Percentiles rank a stretch among this genome's conserved stretches.
Evolutionary conservation across 768 basidiomycete genomes (phyloP).

Genomic region (Termitomyces sp.): DNA sequence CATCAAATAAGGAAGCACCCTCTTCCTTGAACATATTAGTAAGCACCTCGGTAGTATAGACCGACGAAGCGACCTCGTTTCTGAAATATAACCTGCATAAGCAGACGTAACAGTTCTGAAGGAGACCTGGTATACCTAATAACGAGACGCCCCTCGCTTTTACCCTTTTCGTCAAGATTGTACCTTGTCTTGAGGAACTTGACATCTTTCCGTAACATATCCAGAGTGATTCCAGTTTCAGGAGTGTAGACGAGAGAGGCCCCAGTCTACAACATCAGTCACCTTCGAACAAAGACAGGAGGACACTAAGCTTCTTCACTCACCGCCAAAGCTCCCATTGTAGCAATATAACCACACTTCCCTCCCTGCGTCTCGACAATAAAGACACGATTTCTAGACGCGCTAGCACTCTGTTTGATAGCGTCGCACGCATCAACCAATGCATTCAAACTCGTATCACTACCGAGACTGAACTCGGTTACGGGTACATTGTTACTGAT

Average conservation of each 20-base stretch:
- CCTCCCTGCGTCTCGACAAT: slow-evolving; percentile 98
- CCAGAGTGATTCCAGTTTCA: slow-evolving; percentile 82
- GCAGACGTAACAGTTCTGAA: background rate
- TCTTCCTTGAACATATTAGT: slow-evolving; percentile 95
- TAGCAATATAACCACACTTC: slow-evolving; percentile 91
- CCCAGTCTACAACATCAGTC: slow-evolving; percentile 55
- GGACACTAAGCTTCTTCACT: slow-evolving; percentile 24
- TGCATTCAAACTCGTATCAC: slow-evolving; percentile 95
- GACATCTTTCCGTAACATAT: slow-evolving; percentile 77
- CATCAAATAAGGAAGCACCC: slow-evolving; percentile 85
- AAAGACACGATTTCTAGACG: slow-evolving; percentile 93
- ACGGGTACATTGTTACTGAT: slow-evolving; percentile 98
- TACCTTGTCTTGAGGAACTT: slow-evolving; percentile 85
- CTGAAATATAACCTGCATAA: slow-evolving; percentile 29
- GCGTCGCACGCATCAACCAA: slow-evolving; percentile 97
- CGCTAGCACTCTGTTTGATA: slow-evolving; percentile 97
- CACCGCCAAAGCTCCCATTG: slow-evolving; percentile 93
- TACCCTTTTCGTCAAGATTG: slow-evolving; percentile 79
- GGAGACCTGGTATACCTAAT: slow-evolving; percentile 58
- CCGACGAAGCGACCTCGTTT: slow-evolving; percentile 78
- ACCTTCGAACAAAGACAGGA: background rate
- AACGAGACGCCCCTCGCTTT: slow-evolving; percentile 89
- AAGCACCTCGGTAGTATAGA: slow-evolving; percentile 89
- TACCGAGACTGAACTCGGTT: slow-evolving; percentile 94
- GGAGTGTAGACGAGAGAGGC: slow-evolving; percentile 93